Evolutionary conservation across 352 stramenopile genomes (phyloP).

Genomic region (Pythium aphanidermatum): DNA sequence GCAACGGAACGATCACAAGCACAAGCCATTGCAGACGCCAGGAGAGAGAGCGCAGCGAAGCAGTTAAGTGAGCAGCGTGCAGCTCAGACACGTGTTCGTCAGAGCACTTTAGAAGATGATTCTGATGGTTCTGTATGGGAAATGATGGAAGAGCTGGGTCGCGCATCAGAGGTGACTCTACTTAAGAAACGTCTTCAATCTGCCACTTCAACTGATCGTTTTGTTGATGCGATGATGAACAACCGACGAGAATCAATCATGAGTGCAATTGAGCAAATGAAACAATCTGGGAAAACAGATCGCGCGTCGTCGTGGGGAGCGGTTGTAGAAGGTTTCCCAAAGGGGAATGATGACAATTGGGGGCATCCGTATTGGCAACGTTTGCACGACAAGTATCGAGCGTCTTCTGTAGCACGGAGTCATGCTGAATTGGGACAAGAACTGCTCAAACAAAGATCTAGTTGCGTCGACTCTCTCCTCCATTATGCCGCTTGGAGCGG

Average conservation of each 20-base stretch:
- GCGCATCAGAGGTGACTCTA: background rate
- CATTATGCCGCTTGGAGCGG: slow-evolving; percentile 46
- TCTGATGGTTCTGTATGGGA: too few relatives aligned
- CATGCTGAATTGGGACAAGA: slow-evolving; percentile 1
- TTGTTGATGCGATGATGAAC: slow-evolving; percentile 10
- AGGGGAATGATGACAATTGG: background rate
- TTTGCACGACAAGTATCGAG: slow-evolving; percentile 2
- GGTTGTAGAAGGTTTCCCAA: background rate
- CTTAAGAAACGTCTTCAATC: background rate
- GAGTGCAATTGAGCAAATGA: background rate
- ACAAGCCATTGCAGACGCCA: too few relatives aligned
- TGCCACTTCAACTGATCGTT: background rate
- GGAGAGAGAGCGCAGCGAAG: too few relatives aligned
- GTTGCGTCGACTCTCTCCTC: slow-evolving; percentile 41
- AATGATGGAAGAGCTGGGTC: too few relatives aligned
- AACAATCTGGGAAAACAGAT: background rate
- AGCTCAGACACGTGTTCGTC: too few relatives aligned
- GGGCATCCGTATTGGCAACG: slow-evolving; percentile 9
- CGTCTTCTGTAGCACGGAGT: too few relatives aligned
- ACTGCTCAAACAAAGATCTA: background rate
- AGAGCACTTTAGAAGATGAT: too few relatives aligned
- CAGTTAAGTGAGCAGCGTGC: too few relatives aligned
- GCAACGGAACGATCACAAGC: too few relatives aligned
- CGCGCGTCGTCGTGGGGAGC: slow-evolving; percentile 4
- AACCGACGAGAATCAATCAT: slow-evolving; percentile 3